Percentiles rank a stretch among this genome's conserved stretches.
Conservation (phyloP, 2,329 filamentous ascomycete species). For the Ceratocystis albifundus region DNA sequence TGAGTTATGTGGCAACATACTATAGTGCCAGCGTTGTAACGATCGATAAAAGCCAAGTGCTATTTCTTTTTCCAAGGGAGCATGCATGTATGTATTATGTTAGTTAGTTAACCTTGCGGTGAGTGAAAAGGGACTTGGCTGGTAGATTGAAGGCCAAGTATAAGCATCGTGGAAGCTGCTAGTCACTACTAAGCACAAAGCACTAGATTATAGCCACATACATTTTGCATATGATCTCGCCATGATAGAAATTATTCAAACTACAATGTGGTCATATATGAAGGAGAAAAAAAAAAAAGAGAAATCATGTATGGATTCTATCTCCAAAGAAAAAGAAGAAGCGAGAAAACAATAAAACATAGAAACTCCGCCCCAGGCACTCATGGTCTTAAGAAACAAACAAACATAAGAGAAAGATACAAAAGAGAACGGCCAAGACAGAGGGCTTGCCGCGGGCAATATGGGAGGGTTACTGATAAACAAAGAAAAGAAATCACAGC, state of each 20-base stretch:
- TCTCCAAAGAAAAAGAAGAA: background rate
- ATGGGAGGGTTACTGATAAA: background rate
- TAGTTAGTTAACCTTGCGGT: too few species aligned
- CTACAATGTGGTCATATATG: background rate
- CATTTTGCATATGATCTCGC: too few species aligned
- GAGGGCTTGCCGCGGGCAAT: background rate
- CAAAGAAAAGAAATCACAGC: background rate
- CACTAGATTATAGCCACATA: too few species aligned
- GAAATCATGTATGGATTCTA: background rate
- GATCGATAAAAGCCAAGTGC: too few species aligned
- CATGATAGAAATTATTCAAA: background rate
- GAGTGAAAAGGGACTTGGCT: too few species aligned
- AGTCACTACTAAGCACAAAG: too few species aligned
- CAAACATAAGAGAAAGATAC: constrained; percentile 1
- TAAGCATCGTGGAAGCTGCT: too few species aligned
- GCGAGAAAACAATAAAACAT: background rate
- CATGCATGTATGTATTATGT: too few species aligned
- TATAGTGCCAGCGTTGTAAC: too few species aligned
- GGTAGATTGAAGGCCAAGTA: too few species aligned
- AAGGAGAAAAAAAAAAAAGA: background rate
- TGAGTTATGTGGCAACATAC: too few species aligned
- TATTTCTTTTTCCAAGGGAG: too few species aligned
- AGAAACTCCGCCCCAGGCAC: constrained; percentile 4
- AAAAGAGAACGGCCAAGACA: background rate
- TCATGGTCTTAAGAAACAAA: background rate